A percentile compares a stretch with the other conserved stretches of the same genome.
Conservation (phyloP, 306 rosid species). For the Lotus japonicus region DNA sequence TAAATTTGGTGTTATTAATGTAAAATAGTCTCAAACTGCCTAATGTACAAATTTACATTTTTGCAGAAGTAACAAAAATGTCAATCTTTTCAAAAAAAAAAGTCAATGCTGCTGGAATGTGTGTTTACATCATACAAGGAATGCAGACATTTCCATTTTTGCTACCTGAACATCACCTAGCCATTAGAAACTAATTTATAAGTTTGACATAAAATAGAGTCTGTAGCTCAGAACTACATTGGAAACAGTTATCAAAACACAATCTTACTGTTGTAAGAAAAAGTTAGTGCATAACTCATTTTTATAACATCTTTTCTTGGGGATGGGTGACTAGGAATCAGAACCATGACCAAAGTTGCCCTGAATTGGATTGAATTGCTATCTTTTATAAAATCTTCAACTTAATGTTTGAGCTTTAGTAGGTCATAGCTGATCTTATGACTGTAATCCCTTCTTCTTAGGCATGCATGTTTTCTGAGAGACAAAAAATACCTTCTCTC, state of each 20-base stretch:
- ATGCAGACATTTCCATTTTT: not conserved
- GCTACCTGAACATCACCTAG: not conserved
- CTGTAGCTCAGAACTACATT: not conserved
- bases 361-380: not conserved
- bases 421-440: not conserved
- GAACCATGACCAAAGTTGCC: not conserved
- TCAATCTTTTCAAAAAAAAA: no score
- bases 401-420: not conserved
- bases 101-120: not conserved
- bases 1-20: not conserved
- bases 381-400: not conserved
- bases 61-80: not conserved
- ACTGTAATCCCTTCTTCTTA: not conserved
- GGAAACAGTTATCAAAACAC: not conserved
- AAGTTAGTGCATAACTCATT: not conserved
- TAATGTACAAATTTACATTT: not conserved
- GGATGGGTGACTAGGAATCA: not conserved
- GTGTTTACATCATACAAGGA: not conserved
- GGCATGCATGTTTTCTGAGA: not conserved
- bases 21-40: not conserved
- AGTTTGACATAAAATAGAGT: not conserved
- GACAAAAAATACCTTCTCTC: not conserved
- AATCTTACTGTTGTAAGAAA: not conserved
- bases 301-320: not conserved
- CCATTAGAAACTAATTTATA: not conserved